A percentile compares a stretch with the other conserved stretches of the same genome.
These are phyloP conservation scores for Ensete glaucum DNA, from an alignment of 176 grass and related monocot genomes.

Conservation along the genomic window DNA sequence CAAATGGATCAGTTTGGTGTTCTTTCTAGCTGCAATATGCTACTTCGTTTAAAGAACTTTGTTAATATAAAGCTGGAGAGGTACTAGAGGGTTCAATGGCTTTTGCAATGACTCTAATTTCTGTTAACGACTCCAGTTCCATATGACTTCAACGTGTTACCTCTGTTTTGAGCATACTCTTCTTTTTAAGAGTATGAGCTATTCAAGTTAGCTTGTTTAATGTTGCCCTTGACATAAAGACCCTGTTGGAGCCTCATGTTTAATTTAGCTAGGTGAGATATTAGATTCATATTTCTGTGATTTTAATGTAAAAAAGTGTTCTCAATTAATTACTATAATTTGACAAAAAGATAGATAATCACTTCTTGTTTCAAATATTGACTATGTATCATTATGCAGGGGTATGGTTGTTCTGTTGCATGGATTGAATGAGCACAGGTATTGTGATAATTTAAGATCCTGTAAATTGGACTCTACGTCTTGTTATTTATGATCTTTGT, in stretches of 20 bases:
- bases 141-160: too few relatives aligned
- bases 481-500: neutral
- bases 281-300: neutral
- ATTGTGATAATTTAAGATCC: neutral
- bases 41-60: too few relatives aligned
- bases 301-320: neutral
- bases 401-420: conserved; percentile 72
- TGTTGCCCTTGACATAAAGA: neutral
- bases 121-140: too few relatives aligned
- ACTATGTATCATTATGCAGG: conserved; percentile 35
- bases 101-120: too few relatives aligned
- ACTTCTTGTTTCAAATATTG: conserved; percentile 3
- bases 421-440: conserved; percentile 95
- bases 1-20: too few relatives aligned
- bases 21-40: too few relatives aligned
- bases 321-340: conserved; percentile 1
- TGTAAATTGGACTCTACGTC: neutral
- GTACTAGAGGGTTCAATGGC: too few relatives aligned
- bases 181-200: neutral
- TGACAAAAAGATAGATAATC: conserved; percentile 1
- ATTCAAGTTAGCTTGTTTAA: neutral
- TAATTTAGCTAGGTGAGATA: neutral
- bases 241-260: too few relatives aligned
- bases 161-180: too few relatives aligned
- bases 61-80: too few relatives aligned